Evolutionary conservation across 495 filamentous ascomycete genomes (phyloP), one percentile per base, ranked within the genome.

Genomic region (Penicillium cinerascens): DNA sequence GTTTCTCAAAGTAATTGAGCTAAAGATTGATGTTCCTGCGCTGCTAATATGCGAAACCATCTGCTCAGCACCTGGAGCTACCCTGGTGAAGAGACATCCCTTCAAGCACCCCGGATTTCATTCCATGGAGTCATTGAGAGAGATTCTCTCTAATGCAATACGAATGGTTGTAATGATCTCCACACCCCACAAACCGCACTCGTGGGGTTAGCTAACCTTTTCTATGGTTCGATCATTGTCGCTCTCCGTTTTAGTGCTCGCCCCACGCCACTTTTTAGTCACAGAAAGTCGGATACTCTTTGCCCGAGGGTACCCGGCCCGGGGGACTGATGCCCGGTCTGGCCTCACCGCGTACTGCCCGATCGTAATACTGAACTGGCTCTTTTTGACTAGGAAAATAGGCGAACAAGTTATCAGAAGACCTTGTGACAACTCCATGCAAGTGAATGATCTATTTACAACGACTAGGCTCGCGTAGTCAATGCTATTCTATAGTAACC

Each of bases 381-480:
- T n/a, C n/a, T n/a, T n/a, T 23, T 23, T 23, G 6, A 23, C 22
- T 2, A 23, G 22, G 22, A 33, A 3, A 33, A 2, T 33, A 33
- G 3, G 29, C 29, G 29, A 33, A 33, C 1, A 13, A 33, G 29
- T 15, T 15, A 33, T 33, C 29, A 33, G 13, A 1, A 40, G 6
- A 23, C 29, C 29, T 33, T 15, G 29, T 10, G 1, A 13, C 29
- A 15, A 13, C 13, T 33, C 29, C 29, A 33, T 33, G 29, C 29
- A 11, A 33, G 29, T 33, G 8, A 33, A 23, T 6, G 6, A 23
- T 36, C 29, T 47, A 47, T 37, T 37, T 47, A 47, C 44, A 47
- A 47, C 44, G 44, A 47, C 44, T 47, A 36, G 44, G 18, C 44
- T 37, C 15, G 7, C 20, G 18, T 29, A 40, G 46, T 37, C 35